These are phyloP conservation scores for Suhomyces tanzawaensis DNA, from an alignment of 805 yeast species.

Conservation along the genomic window DNA sequence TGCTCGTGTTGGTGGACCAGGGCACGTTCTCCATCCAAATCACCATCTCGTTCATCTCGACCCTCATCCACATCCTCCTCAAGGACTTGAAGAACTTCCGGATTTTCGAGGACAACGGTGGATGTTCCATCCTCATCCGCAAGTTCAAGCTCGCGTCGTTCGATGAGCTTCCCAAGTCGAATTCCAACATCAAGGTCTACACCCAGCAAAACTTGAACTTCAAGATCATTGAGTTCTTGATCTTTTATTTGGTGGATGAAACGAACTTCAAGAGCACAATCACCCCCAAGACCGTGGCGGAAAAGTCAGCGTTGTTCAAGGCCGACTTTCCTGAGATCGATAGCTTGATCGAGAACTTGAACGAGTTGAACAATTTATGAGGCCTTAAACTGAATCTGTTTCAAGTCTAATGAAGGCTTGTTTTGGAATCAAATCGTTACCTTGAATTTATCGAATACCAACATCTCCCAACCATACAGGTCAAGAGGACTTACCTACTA, in stretches of 20 bases:
- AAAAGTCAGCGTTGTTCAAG: conserved; percentile 36
- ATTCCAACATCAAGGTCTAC: conserved; percentile 1
- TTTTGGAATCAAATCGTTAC: too few relatives aligned
- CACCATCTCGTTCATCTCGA: conserved; percentile 43
- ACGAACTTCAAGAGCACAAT: conserved; percentile 17
- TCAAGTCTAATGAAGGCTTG: too few relatives aligned
- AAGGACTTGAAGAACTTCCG: conserved; percentile 57
- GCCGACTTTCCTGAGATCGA: conserved; percentile 41
- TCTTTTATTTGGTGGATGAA: conserved; percentile 69
- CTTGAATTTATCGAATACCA: too few relatives aligned
- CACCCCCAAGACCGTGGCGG: conserved; percentile 8
- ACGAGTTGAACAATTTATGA: conserved; percentile 26
- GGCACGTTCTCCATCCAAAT: conserved; percentile 13
- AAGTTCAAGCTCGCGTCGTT: conserved; percentile 21
- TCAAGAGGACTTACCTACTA: too few relatives aligned
- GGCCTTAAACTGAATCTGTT: too few relatives aligned
- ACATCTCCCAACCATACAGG: too few relatives aligned
- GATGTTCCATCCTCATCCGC: conserved; percentile 51
- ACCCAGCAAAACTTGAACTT: conserved; percentile 53
- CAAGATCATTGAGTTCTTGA: conserved; percentile 64
- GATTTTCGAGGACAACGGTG: conserved; percentile 54
- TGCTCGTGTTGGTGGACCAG: conserved; percentile 25
- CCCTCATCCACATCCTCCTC: conserved; percentile 57
- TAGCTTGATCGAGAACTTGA: conserved; percentile 34
- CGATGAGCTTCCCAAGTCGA: conserved; percentile 1